Evolutionary conservation across 768 basidiomycete species (phyloP).

Genomic region (Hirschioporus abietinus): DNA sequence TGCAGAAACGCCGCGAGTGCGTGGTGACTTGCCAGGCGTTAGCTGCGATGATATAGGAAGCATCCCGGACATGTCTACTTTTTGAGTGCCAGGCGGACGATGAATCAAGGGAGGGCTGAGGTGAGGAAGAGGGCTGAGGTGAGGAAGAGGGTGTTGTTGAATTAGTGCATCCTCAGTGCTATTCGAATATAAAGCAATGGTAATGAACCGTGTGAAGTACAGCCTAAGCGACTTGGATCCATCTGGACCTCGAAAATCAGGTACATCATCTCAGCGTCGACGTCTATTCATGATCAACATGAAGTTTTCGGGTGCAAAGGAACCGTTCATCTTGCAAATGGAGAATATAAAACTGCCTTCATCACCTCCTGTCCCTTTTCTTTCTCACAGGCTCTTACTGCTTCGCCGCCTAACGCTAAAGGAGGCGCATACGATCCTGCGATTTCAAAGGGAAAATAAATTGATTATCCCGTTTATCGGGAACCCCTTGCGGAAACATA

Average conservation of each 20-base stretch:
- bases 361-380: too few relatives aligned
- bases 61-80: conserved; percentile 4
- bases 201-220: not conserved
- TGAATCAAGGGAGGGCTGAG: not conserved
- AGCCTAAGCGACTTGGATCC: not conserved
- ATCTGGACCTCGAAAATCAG: not conserved
- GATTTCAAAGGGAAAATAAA: too few relatives aligned
- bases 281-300: not conserved
- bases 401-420: too few relatives aligned
- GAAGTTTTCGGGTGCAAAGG: not conserved
- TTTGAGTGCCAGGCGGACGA: not conserved
- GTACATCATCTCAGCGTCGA: not conserved
- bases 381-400: too few relatives aligned
- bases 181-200: not conserved
- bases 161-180: not conserved
- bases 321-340: not conserved
- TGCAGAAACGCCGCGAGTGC: conserved; percentile 24
- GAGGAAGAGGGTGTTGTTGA: not conserved
- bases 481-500: too few relatives aligned
- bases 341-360: too few relatives aligned
- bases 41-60: conserved; percentile 12
- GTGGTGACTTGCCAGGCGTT: conserved; percentile 19
- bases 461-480: too few relatives aligned
- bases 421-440: too few relatives aligned
- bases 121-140: not conserved